Conservation (phyloP, 768 basidiomycete species). For the Tubosaeta brunneosetosa region DNA sequence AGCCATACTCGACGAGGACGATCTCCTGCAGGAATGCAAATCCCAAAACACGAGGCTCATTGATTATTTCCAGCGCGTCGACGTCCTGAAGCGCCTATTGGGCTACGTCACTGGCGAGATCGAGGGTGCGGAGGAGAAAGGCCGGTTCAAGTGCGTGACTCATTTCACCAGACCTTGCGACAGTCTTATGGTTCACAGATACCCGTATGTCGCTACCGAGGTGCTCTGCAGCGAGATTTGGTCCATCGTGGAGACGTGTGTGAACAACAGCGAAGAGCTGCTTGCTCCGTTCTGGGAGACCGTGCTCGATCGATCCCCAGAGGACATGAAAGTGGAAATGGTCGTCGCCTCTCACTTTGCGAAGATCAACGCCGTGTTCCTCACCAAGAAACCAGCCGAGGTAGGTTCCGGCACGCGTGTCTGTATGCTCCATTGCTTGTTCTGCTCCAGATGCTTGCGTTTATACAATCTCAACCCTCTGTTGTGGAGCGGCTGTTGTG, state of each 20-base stretch:
- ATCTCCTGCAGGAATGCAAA: conserved; percentile 93
- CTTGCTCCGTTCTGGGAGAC: conserved; percentile 91
- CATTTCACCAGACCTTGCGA: background rate
- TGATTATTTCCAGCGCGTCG: conserved; percentile 79
- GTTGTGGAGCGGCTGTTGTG: conserved; percentile 78
- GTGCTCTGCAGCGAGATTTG: conserved; percentile 95
- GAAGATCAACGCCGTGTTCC: conserved; percentile 86
- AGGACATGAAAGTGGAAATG: conserved; percentile 84
- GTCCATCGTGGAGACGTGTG: conserved; percentile 88
- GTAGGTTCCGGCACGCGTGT: conserved; percentile 40
- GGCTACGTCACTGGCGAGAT: conserved; percentile 86
- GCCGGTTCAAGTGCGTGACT: conserved; percentile 71
- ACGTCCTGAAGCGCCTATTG: conserved; percentile 74
- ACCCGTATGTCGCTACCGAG: conserved; percentile 90
- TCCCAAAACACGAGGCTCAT: conserved; percentile 86
- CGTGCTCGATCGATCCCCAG: conserved; percentile 70
- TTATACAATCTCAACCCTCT: conserved; percentile 79
- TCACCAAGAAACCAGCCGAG: conserved; percentile 86
- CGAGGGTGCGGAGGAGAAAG: conserved; percentile 74
- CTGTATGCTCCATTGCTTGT: conserved; percentile 17
- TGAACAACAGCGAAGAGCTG: conserved; percentile 65
- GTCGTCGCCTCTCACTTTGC: conserved; percentile 89
- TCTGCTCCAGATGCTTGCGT: conserved; percentile 75
- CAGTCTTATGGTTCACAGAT: conserved; percentile 44
- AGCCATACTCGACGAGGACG: conserved; percentile 89